These are phyloP conservation scores for Suhomyces xylopsoci DNA, from an alignment of 805 yeast genomes.

Conservation along the genomic window DNA sequence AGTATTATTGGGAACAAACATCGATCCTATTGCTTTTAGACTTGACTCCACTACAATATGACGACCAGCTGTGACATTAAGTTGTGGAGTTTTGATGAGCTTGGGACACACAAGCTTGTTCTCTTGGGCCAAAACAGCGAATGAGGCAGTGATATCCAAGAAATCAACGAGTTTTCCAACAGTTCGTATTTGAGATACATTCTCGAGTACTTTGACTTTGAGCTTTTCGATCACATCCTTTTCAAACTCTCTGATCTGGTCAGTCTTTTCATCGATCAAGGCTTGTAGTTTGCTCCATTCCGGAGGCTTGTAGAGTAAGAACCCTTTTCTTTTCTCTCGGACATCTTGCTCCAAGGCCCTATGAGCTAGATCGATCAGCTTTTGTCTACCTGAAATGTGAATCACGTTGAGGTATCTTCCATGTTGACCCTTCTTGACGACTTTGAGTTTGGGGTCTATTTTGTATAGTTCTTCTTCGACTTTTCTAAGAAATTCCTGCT, in stretches of 20 bases:
- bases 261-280: constrained; percentile 42
- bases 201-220: constrained; percentile 42
- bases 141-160: constrained; percentile 70
- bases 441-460: constrained; percentile 28
- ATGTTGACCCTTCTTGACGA: constrained; percentile 27
- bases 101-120: constrained; percentile 63
- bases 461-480: constrained; percentile 16
- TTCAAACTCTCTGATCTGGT: constrained; percentile 56
- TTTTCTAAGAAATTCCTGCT: constrained; percentile 18
- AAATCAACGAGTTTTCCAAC: constrained; percentile 55
- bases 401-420: constrained; percentile 42
- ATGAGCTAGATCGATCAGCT: constrained; percentile 20
- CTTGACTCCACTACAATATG: constrained; percentile 87
- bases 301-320: constrained; percentile 44
- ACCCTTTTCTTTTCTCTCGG: constrained; percentile 37
- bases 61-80: constrained; percentile 63
- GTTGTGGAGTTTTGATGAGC: constrained; percentile 45
- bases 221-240: constrained; percentile 47
- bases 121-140: constrained; percentile 70
- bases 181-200: constrained; percentile 46
- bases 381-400: constrained; percentile 42
- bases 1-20: constrained; percentile 47
- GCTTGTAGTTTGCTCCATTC: constrained; percentile 57
- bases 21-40: constrained; percentile 44
- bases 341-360: constrained; percentile 20